Conservation (phyloP, 2,329 filamentous ascomycete genomes). For the Coccinonectria pachysandricola region DNA sequence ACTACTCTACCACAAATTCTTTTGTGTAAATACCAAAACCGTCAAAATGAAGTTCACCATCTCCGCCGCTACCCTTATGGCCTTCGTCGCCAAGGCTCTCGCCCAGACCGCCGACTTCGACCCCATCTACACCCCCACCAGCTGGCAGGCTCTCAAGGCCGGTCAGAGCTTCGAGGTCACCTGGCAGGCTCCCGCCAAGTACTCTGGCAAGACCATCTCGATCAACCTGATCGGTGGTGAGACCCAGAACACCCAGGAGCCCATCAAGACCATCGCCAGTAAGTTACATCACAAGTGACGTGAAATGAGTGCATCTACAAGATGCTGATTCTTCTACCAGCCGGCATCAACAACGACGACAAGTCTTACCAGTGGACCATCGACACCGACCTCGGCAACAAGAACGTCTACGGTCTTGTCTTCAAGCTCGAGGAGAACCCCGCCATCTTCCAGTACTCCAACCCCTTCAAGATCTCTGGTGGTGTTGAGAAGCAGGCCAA, state of each 20-base stretch:
- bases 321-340: constrained; percentile 22
- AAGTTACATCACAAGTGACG: constrained; percentile 22
- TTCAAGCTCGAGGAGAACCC: constrained; percentile 39
- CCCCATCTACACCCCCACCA: constrained; percentile 36
- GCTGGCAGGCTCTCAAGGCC: constrained; percentile 34
- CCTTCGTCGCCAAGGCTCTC: constrained; percentile 38
- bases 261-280: constrained; percentile 38
- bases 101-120: constrained; percentile 49
- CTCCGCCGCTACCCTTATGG: constrained; percentile 38
- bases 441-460: constrained; percentile 49
- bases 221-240: constrained; percentile 46
- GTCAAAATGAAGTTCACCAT: constrained; percentile 46
- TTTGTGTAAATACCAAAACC: constrained; percentile 14
- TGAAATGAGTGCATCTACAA: too few relatives aligned
- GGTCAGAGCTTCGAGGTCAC: constrained; percentile 40
- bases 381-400: constrained; percentile 31
- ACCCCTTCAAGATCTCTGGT: constrained; percentile 45
- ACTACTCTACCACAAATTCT: constrained; percentile 7
- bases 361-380: constrained; percentile 42
- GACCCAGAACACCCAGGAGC: constrained; percentile 30
- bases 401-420: constrained; percentile 46
- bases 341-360: constrained; percentile 33
- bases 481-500: constrained; percentile 10
- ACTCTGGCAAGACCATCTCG: constrained; percentile 34
- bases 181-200: constrained; percentile 36